Evolutionary conservation across 2,329 filamentous ascomycete genomes (phyloP), one percentile per base, ranked within the genome.

Genomic region (Sclerotinia sclerotiorum): DNA sequence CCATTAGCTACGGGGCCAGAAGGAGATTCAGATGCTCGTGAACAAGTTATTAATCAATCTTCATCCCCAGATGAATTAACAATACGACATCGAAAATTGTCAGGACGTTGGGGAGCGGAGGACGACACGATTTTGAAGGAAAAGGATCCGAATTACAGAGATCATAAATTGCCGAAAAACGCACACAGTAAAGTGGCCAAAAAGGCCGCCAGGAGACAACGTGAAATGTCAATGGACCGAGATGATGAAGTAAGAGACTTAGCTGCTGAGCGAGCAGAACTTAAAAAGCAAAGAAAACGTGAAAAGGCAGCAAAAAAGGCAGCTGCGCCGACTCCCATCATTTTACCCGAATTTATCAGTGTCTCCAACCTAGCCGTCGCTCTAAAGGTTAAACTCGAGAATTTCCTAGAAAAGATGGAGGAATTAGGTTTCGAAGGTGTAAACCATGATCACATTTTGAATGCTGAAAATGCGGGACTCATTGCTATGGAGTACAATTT

Each of bases 401-500:
- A 88, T 3, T 97, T 99, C 74, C 81, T 96, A 17, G 74, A 77
- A 21, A 92, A 93, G 75, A 84, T 99, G 79, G 86, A 88, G 76
- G 87, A 95, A 65, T 88, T 98, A 76, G 96, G 95, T 0, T 99
- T 97, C 72, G 93, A 97, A 74, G 90, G 94, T 63, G 87, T 94
- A 21, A 88, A 88, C 19, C 85, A 89, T 64, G 93, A 94, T 74
- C 93, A 94, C 76, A 87, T 99, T 70, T 86, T 99, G 78, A 94
- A 94, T 70, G 89, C 93, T 15, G 94, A 98, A 78, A 95, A 92
- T 58, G 94, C 94, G 2, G 92, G 91, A 10, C 84, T 99, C 66
- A 90, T 99, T 73, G 93, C 93, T 5, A 88, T 92, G 79, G 94
- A 99, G 77, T 98, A 94, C 78, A 94, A 94, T 62, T 97, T 91